Evolutionary conservation across 2,329 filamentous ascomycete genomes (phyloP).

Genomic region (Davidsoniella eucalypti): DNA sequence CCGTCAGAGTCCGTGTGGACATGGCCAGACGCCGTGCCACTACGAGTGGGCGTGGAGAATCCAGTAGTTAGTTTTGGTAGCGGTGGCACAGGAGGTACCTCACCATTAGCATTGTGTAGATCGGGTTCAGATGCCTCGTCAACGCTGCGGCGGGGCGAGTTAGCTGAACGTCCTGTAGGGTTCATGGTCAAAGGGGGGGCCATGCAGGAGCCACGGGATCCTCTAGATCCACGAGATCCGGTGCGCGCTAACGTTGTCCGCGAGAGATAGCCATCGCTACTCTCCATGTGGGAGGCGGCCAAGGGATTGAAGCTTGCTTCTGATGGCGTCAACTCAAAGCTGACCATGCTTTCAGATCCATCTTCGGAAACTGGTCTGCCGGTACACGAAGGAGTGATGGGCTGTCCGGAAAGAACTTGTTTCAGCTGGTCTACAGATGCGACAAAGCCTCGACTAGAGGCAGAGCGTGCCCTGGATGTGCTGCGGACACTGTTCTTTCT

Average conservation of each 20-base stretch:
- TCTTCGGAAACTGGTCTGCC: constrained; percentile 27
- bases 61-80: constrained; percentile 25
- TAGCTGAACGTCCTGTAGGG: constrained; percentile 17
- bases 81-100: constrained; percentile 40
- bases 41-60: constrained; percentile 12
- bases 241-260: constrained; percentile 21
- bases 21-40: constrained; percentile 7
- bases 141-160: constrained; percentile 15
- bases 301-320: constrained; percentile 44
- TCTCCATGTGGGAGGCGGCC: constrained; percentile 14
- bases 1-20: background rate
- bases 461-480: constrained; percentile 29
- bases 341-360: constrained; percentile 52
- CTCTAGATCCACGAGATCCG: constrained; percentile 16
- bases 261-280: constrained; percentile 8
- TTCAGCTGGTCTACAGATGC: constrained; percentile 49
- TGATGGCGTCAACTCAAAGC: constrained; percentile 51
- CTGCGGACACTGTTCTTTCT: constrained; percentile 40
- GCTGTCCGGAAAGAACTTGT: constrained; percentile 39
- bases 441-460: constrained; percentile 32
- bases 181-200: constrained; percentile 26
- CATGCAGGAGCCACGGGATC: constrained; percentile 11
- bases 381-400: constrained; percentile 21
- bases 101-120: constrained; percentile 19
- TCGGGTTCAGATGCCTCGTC: constrained; percentile 17